These are phyloP conservation scores for Physaria fendleri DNA, from an alignment of 345 rosid genomes.

Conservation along the genomic window DNA sequence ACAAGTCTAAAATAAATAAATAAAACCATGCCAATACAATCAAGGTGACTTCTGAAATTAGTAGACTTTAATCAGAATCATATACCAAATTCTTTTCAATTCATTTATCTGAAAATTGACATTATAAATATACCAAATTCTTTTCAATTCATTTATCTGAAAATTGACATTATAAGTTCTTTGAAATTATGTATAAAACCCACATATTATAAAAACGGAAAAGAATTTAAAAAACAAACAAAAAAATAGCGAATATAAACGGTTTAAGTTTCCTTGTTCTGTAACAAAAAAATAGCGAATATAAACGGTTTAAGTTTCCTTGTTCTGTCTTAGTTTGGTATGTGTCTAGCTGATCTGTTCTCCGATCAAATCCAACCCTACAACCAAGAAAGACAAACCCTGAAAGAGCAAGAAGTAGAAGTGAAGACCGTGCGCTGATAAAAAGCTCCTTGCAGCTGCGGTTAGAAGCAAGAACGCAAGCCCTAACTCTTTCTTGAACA, in stretches of 20 bases:
- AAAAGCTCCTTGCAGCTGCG: conserved; percentile 72
- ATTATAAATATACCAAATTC: conserved; percentile 22
- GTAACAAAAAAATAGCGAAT: conserved; percentile 19
- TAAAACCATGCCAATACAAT: too few relatives aligned
- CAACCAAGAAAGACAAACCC: conserved; percentile 71
- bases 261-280: not conserved
- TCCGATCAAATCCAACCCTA: conserved; percentile 91
- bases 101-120: conserved; percentile 23
- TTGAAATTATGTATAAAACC: conserved; percentile 28
- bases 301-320: conserved; percentile 11
- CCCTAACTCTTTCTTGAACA: conserved; percentile 73
- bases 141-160: conserved; percentile 22
- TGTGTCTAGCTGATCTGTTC: conserved; percentile 60
- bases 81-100: conserved; percentile 21
- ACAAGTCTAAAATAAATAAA: too few relatives aligned
- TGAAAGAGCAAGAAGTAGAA: conserved; percentile 89
- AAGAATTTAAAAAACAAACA: conserved; percentile 19
- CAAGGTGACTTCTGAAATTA: too few relatives aligned
- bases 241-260: conserved; percentile 26
- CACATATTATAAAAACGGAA: conserved; percentile 24
- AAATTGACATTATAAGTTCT: conserved; percentile 24
- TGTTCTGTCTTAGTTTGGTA: not conserved
- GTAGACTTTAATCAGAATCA: too few relatives aligned
- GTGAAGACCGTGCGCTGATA: conserved; percentile 86
- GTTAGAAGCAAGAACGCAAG: conserved; percentile 78